phyloP scores from a whole-genome alignment of 495 filamentous ascomycete genomes.

The Xylaria acuta region DNA sequence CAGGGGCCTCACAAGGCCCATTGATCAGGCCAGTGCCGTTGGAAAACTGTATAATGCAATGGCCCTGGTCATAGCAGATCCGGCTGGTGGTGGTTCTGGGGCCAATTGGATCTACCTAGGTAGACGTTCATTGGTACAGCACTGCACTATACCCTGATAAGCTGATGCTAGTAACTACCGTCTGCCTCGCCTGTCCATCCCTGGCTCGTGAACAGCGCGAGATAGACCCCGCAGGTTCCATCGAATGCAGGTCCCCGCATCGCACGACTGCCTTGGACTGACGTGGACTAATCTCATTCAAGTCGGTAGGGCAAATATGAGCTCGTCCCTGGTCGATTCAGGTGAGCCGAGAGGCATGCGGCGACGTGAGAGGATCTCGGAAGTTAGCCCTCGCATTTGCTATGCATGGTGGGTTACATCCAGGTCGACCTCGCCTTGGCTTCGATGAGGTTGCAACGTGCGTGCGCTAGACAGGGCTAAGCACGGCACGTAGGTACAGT shows the following conservation, averaged over 20 bases:
- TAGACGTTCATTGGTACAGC: slow-evolving; percentile 11
- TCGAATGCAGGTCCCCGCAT: slow-evolving; percentile 32
- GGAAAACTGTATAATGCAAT: slow-evolving; percentile 41
- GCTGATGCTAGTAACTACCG: slow-evolving; percentile 19
- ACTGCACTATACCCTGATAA: slow-evolving; percentile 18
- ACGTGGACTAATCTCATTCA: slow-evolving; percentile 28
- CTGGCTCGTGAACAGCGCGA: slow-evolving; percentile 15
- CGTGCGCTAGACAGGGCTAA: slow-evolving; percentile 21
- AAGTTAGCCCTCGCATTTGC: slow-evolving; percentile 19
- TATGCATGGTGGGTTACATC: slow-evolving; percentile 28
- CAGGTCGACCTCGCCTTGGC: slow-evolving; percentile 11
- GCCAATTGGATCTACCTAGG: slow-evolving; percentile 14
- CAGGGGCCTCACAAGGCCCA: slow-evolving; percentile 12
- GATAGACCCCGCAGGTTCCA: slow-evolving; percentile 13
- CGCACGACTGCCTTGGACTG: slow-evolving; percentile 26
- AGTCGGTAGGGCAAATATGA: slow-evolving; percentile 24
- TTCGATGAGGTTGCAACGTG: slow-evolving; percentile 25
- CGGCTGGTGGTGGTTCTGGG: slow-evolving; percentile 21
- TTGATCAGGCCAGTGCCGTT: slow-evolving; percentile 25
- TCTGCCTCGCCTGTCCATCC: slow-evolving; percentile 15
- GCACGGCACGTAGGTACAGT: slow-evolving; percentile 18
- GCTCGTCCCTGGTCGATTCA: slow-evolving; percentile 27
- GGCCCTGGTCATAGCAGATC: slow-evolving; percentile 42
- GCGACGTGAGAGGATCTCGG: slow-evolving; percentile 28
- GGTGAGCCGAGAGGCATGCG: slow-evolving; percentile 30